Percentiles rank a stretch among this genome's conserved stretches.
These are phyloP conservation scores for Eimeria tenella DNA, from an alignment of 169 alveolate species.

Conservation along the genomic window DNA sequence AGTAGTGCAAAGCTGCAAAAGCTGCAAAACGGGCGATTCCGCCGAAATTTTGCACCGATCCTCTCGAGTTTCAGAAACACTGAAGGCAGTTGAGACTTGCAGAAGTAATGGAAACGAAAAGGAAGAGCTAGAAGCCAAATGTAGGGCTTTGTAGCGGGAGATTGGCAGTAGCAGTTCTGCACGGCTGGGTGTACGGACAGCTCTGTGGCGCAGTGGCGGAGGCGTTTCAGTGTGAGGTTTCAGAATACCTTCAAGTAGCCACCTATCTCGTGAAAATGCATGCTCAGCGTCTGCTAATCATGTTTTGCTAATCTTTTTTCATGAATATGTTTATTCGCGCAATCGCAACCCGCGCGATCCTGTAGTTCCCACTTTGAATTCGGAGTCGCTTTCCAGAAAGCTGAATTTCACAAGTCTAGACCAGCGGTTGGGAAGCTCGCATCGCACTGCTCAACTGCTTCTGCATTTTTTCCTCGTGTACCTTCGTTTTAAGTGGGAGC, in stretches of 20 bases:
- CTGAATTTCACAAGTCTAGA: background rate
- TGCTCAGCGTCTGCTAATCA: background rate
- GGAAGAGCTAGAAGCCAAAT: no score
- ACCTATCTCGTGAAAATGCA: background rate
- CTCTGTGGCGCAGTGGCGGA: background rate
- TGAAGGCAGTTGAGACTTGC: no score
- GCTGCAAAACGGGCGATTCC: no score
- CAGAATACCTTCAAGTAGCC: slow-evolving; percentile 70
- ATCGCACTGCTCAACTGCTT: slow-evolving; percentile 35
- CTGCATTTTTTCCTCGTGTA: background rate
- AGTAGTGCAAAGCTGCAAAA: no score
- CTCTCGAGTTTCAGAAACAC: no score
- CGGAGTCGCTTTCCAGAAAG: slow-evolving; percentile 17
- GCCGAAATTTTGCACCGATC: no score
- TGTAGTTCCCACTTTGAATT: background rate
- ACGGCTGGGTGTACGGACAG: slow-evolving; percentile 42
- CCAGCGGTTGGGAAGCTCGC: background rate
- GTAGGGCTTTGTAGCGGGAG: no score
- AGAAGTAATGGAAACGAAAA: no score
- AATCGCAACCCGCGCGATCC: slow-evolving; percentile 64
- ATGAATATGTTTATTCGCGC: slow-evolving; percentile 49
- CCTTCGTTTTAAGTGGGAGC: slow-evolving; percentile 3
- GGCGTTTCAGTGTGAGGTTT: background rate
- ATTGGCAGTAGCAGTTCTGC: no score
- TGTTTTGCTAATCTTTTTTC: background rate